Conservation (phyloP, 176 grass and related monocot genomes). For the Aegilops bicornis region DNA sequence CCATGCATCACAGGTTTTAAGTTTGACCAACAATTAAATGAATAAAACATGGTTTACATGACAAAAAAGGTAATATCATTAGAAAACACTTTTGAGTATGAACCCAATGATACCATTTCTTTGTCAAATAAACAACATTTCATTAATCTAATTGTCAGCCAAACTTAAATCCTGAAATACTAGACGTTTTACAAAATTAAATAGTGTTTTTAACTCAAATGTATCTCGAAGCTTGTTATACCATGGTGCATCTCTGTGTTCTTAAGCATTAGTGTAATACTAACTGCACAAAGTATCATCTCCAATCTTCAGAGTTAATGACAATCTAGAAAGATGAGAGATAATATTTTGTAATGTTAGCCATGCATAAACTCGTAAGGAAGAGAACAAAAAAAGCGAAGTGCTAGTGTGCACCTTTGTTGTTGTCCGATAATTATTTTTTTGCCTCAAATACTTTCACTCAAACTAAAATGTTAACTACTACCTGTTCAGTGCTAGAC, state of each 20-base stretch:
- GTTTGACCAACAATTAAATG: slow-evolving; percentile 9
- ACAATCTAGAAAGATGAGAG: background rate
- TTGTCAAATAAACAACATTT: background rate
- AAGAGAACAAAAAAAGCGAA: no score
- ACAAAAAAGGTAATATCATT: background rate
- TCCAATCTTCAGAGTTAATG: background rate
- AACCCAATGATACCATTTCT: background rate
- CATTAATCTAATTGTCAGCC: background rate
- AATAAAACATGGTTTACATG: slow-evolving; percentile 7
- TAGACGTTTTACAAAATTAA: background rate
- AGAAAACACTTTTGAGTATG: background rate
- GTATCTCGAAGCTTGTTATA: background rate
- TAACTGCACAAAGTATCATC: background rate
- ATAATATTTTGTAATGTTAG: background rate
- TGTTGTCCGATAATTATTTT: background rate
- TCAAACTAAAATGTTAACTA: background rate
- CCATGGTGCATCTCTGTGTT: background rate
- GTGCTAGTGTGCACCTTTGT: no score
- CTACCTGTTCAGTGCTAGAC: background rate
- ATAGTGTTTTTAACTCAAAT: background rate
- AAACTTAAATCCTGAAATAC: slow-evolving; percentile 11
- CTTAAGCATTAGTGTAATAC: background rate
- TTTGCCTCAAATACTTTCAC: background rate
- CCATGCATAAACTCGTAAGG: background rate
- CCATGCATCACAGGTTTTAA: background rate